Evolutionary conservation across 176 grass and related monocot genomes (phyloP).

Genomic region (Aegilops longissima): DNA sequence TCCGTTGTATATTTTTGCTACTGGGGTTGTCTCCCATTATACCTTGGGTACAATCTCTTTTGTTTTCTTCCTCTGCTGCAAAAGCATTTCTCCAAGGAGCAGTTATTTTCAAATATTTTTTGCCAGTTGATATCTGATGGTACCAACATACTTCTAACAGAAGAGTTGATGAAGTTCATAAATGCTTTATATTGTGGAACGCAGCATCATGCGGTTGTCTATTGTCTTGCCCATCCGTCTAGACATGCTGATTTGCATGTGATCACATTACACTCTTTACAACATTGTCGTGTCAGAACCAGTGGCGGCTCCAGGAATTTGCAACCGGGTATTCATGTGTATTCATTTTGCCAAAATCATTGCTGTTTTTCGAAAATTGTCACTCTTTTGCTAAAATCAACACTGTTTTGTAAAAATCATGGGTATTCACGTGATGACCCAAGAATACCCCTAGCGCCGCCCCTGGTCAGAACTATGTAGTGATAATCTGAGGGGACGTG

Average conservation of each 20-base stretch:
- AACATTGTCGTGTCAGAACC: not conserved
- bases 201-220: not conserved
- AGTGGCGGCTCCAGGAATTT: too few species aligned
- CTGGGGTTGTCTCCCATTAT: slow-evolving; percentile 37
- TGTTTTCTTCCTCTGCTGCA: slow-evolving; percentile 33
- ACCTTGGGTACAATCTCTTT: slow-evolving; percentile 31
- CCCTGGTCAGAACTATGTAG: not conserved
- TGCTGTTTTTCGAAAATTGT: too few species aligned
- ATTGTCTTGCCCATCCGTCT: not conserved
- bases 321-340: too few species aligned
- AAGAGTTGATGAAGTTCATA: slow-evolving; percentile 29
- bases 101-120: slow-evolving; percentile 23
- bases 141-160: slow-evolving; percentile 30
- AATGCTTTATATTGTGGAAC: slow-evolving; percentile 19
- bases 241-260: not conserved
- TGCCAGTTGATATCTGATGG: slow-evolving; percentile 25
- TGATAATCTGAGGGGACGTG: not conserved
- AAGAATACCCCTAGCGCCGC: too few species aligned
- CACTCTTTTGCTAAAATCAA: too few species aligned
- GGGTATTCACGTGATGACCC: too few species aligned
- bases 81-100: slow-evolving; percentile 39
- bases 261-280: not conserved
- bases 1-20: slow-evolving; percentile 61
- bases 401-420: too few species aligned
- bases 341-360: too few species aligned